These are phyloP conservation scores for Penicillium bovifimosum DNA, from an alignment of 495 filamentous ascomycete genomes.

Conservation along the genomic window DNA sequence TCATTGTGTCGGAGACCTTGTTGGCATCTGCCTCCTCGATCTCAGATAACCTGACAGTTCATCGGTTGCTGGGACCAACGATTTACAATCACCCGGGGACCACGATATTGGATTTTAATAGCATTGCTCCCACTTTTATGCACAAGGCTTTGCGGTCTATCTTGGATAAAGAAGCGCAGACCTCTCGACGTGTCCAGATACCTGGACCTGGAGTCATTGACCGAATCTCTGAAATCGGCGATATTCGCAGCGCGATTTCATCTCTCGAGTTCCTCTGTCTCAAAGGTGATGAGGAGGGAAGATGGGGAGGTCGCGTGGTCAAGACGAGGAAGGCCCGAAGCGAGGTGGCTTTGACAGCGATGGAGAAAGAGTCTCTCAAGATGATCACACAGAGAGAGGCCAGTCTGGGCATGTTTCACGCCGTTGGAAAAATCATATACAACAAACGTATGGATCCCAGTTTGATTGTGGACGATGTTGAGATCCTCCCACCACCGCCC, in stretches of 20 bases:
- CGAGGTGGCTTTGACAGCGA: conserved; percentile 53
- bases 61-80: conserved; percentile 79
- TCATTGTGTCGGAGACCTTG: conserved; percentile 86
- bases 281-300: conserved; percentile 56
- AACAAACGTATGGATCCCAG: conserved; percentile 66
- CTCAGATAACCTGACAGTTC: conserved; percentile 82
- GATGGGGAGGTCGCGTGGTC: conserved; percentile 61
- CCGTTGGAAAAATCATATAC: conserved; percentile 89
- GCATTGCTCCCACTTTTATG: conserved; percentile 81
- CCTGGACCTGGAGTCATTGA: conserved; percentile 70
- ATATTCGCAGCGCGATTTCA: conserved; percentile 85
- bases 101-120: conserved; percentile 82
- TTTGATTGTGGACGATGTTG: conserved; percentile 14
- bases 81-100: conserved; percentile 72
- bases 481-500: conserved; percentile 48
- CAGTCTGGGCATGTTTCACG: conserved; percentile 89
- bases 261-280: conserved; percentile 87
- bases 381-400: conserved; percentile 79
- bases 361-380: conserved; percentile 66
- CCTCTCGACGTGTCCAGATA: conserved; percentile 59
- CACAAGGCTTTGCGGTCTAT: conserved; percentile 74
- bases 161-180: conserved; percentile 71
- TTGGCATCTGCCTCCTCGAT: conserved; percentile 68
- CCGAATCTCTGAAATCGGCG: conserved; percentile 72
- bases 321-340: conserved; percentile 55